These are phyloP conservation scores for Cryptosporidium meleagridis DNA, from an alignment of 169 alveolate genomes.

Conservation along the genomic window DNA sequence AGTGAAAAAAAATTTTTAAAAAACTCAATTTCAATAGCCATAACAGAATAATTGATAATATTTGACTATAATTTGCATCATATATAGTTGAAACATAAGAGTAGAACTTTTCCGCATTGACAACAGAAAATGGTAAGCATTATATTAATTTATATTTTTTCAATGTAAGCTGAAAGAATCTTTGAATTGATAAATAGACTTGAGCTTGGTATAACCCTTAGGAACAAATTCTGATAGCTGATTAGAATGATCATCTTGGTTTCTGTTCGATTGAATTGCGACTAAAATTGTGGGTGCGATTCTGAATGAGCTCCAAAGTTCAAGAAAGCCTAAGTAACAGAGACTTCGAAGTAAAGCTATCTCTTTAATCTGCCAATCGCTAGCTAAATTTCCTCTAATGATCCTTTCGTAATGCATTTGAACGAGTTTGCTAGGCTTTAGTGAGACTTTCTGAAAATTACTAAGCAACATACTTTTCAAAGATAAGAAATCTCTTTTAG, in stretches of 20 bases:
- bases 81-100: background rate
- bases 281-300: conserved; percentile 36
- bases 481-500: conserved; percentile 22
- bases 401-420: conserved; percentile 31
- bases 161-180: background rate
- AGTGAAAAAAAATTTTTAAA: background rate
- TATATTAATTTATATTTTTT: background rate
- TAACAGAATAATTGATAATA: too few species aligned
- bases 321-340: background rate
- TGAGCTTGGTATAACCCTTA: conserved; percentile 9
- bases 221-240: conserved; percentile 33
- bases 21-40: background rate
- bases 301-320: conserved; percentile 8
- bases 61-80: background rate
- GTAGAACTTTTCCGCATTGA: background rate
- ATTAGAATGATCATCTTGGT: background rate
- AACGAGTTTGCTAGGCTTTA: conserved; percentile 7
- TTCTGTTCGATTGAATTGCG: conserved; percentile 32
- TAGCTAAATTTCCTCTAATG: conserved; percentile 10
- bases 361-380: conserved; percentile 10
- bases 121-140: background rate
- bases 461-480: conserved; percentile 37
- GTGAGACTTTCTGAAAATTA: conserved; percentile 3
- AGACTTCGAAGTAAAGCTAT: background rate
- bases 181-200: conserved; percentile 54